Evolutionary conservation across 2,329 filamentous ascomycete genomes (phyloP), one percentile per base, ranked within the genome.

Genomic region (Diaporthe velutina): DNA sequence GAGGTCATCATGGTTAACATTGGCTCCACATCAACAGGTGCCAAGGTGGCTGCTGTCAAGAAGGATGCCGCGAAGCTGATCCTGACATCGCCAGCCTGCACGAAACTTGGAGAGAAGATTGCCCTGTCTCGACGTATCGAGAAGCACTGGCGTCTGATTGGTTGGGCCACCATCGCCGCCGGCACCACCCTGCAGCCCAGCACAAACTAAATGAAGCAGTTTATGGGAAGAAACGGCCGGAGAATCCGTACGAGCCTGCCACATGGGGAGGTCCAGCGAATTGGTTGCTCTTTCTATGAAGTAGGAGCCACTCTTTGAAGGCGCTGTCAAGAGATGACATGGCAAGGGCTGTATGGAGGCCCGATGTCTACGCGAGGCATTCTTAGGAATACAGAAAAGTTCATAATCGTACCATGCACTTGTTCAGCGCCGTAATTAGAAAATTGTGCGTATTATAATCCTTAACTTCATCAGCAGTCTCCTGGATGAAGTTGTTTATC

Each of bases 1-100:
- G 97, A 99, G 86, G 95, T 98, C 81, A 93, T 99, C 86, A 98
- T 99, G 97, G 97, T 99, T 79, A 99, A 99, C 89, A 99, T 99
- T 83, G 97, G 97, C 77, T 98, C 95, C 50, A 98, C 96, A 13
- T 97, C 97, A 61, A 98, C 96, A 19, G 97, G 97, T 85, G 97
- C 97, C 79, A 99, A 98, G 91, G 95, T 99, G 71, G 91, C 97
- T 75, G 96, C 95, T 81, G 97, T 98, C 83, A 98, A 97, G 91
- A 96, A 96, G 82, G 97, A 99, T 90, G 96, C 96, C 74, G 97
- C 97, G 74, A 98, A 98, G 89, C 90, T 99, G 79, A 93, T 95
- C 75, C 89, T 99, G 80, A 98, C 96, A 76, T 96, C 92, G 83
- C 96, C 96, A 58, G 97, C 97, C 74, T 99, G 97, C 89, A 99